Base-by-base conservation (phyloP, 805 yeast species). In the Scheffersomyces lignosus region DNA sequence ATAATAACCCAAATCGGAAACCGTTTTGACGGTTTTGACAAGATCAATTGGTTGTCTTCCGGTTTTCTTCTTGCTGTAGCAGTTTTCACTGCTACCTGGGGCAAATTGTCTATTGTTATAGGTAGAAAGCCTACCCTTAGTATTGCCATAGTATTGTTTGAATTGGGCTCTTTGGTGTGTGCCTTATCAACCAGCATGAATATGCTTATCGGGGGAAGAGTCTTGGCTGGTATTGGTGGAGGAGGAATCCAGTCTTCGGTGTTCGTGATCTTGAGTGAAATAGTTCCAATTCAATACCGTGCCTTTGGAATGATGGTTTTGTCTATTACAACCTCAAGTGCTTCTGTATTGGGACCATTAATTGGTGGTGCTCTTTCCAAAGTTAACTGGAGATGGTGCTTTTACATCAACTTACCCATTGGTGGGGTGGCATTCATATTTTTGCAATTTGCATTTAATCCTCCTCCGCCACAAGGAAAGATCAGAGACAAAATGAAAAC, bases 211-310 rank as follows among this genome's bases (percentile, higher is more conserved):
- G 70, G 71, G 4, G 69, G 69, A 8, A 45, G 83, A 44, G 83
- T 79, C 0, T 45, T 78, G 14, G 77, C 81, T 0, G 84, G 84
- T 28, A 62, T 78, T 18, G 84, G 83, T 1, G 73, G 76, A 13
- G 81, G 81, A 4, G 83, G 83, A 2, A 62, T 75, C 29, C 66
- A 69, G 23, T 71, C 81, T 0, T 46, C 78, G 24, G 62, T 78
- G 3, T 71, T 72, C 48, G 77, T 78, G 18, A 62, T 78, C 20
- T 71, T 76, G 30, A 73, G 79, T 18, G 84, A 79, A 52, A 67
- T 77, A 18, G 78, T 78, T 20, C 24, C 24, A 7, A 20, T 20
- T 7, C 9, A 20, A 20, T 20, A 20, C 10, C 7, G 24, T 7
- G 10, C 24, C 10, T 20, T 20, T 20, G 24, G 24, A 7, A 20